phyloP scores from a whole-genome alignment of 495 filamentous ascomycete species.

The Talaromyces adpressus region DNA sequence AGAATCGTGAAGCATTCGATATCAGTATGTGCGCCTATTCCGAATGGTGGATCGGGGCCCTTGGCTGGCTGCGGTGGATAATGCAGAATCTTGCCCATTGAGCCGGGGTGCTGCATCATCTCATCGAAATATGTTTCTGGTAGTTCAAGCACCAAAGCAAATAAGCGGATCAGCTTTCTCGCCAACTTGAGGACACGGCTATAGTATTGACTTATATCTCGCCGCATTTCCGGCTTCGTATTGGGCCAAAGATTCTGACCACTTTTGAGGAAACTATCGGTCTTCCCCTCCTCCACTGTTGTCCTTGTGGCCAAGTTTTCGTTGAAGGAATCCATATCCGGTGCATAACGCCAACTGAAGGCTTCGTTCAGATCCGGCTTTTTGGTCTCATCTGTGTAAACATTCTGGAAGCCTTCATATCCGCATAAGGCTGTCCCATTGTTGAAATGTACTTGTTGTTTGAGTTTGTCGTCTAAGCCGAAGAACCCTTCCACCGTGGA shows the following conservation, averaged over 20 bases:
- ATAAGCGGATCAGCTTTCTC: constrained; percentile 31
- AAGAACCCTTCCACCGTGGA: constrained; percentile 38
- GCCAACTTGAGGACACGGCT: constrained; percentile 20
- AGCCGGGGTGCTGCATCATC: constrained; percentile 33
- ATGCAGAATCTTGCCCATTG: constrained; percentile 34
- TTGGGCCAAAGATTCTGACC: constrained; percentile 3
- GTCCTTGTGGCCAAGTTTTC: not conserved
- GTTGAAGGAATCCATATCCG: not conserved
- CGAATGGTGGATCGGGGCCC: constrained; percentile 25
- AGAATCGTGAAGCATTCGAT: constrained; percentile 45
- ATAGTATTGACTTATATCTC: constrained; percentile 19
- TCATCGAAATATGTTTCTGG: constrained; percentile 37
- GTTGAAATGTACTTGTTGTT: not conserved
- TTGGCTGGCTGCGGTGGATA: constrained; percentile 32
- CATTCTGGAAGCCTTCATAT: not conserved
- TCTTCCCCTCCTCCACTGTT: not conserved
- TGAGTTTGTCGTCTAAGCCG: constrained; percentile 29
- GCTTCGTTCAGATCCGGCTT: constrained; percentile 1
- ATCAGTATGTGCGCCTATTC: constrained; percentile 43
- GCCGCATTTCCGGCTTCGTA: not conserved
- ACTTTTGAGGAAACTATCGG: not conserved
- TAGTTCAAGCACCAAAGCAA: constrained; percentile 38
- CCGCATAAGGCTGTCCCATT: not conserved
- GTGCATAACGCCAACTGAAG: constrained; percentile 3
- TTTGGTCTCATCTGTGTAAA: not conserved